Conservation (phyloP, 2,329 filamentous ascomycete species). For the Hirsutella rhossiliensis region DNA sequence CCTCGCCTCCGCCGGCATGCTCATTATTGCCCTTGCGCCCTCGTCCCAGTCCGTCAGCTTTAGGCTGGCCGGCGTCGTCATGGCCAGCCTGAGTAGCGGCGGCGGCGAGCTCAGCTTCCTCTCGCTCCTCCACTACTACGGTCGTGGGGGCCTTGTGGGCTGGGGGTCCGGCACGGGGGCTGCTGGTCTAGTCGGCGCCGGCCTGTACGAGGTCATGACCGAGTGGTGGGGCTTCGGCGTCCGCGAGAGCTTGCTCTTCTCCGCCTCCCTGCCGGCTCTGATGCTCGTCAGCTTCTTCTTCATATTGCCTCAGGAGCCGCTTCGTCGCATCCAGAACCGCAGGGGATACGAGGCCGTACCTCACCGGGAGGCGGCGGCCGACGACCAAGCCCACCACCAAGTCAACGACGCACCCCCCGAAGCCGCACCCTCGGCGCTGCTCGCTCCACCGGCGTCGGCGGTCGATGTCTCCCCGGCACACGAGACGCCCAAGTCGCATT, state of each 20-base stretch:
- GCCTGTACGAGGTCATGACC: constrained; percentile 77
- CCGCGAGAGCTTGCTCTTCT: constrained; percentile 59
- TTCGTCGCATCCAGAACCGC: constrained; percentile 32
- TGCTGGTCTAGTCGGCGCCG: constrained; percentile 76
- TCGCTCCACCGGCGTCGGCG: constrained; percentile 29
- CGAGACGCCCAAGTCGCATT: constrained; percentile 13
- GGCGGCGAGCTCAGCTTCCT: constrained; percentile 86
- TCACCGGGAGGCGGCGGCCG: constrained; percentile 25
- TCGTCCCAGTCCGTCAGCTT: constrained; percentile 49
- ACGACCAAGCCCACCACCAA: constrained; percentile 23
- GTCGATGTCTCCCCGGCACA: constrained; percentile 22
- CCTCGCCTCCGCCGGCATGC: constrained; percentile 75
- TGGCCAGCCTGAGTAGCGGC: constrained; percentile 78
- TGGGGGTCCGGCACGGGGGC: constrained; percentile 92
- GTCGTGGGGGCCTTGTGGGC: constrained; percentile 70
- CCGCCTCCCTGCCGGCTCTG: constrained; percentile 65
- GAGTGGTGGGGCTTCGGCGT: constrained; percentile 68
- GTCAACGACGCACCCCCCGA: constrained; percentile 22
- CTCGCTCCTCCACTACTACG: constrained; percentile 87
- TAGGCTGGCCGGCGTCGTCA: constrained; percentile 71
- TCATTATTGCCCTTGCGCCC: constrained; percentile 74
- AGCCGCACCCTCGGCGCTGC: constrained; percentile 34
- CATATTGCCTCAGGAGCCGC: constrained; percentile 57
- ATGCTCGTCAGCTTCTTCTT: constrained; percentile 84
- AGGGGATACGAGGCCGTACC: constrained; percentile 44